A percentile compares a stretch with the other conserved stretches of the same genome.
phyloP scores from a whole-genome alignment of 2,329 filamentous ascomycete species.

The Colletotrichum higginsianum region DNA sequence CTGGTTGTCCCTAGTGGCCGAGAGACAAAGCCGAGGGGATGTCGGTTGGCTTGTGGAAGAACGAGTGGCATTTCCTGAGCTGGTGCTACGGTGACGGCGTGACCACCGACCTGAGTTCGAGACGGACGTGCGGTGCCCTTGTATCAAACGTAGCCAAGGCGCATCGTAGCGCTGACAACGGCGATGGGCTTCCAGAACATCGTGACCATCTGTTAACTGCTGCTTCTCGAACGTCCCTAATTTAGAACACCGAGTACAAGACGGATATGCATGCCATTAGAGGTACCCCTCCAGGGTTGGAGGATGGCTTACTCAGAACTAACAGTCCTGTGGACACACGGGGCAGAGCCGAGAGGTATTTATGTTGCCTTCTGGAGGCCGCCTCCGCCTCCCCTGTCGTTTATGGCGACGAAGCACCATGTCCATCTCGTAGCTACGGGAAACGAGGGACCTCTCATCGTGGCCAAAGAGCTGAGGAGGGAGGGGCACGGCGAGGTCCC shows the following conservation, averaged over 20 bases:
- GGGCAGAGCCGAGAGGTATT: constrained; percentile 5
- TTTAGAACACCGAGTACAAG: constrained; percentile 6
- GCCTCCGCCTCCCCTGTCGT: background rate
- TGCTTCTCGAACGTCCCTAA: constrained; percentile 40
- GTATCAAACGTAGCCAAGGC: constrained; percentile 18
- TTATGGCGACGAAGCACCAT: constrained; percentile 1
- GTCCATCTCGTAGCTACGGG: background rate
- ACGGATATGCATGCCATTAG: constrained; percentile 9
- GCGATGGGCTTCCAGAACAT: constrained; percentile 40
- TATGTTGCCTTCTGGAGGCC: constrained; percentile 1
- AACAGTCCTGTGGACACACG: background rate
- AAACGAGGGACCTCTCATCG: background rate
- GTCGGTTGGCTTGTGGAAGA: constrained; percentile 17
- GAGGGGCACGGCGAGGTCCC: no score
- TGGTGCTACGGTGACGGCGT: constrained; percentile 23
- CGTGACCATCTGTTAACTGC: constrained; percentile 20
- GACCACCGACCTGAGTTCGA: constrained; percentile 23
- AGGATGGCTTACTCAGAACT: constrained; percentile 26
- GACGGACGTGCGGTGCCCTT: constrained; percentile 11
- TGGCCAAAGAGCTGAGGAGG: no score
- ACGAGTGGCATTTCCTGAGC: constrained; percentile 20
- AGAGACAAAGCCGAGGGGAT: constrained; percentile 24
- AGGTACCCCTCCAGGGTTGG: constrained; percentile 19
- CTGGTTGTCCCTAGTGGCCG: constrained; percentile 29
- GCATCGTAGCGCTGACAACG: constrained; percentile 23